Conservation (phyloP, 352 stramenopile genomes). For the Phytopythium helicoides region DNA sequence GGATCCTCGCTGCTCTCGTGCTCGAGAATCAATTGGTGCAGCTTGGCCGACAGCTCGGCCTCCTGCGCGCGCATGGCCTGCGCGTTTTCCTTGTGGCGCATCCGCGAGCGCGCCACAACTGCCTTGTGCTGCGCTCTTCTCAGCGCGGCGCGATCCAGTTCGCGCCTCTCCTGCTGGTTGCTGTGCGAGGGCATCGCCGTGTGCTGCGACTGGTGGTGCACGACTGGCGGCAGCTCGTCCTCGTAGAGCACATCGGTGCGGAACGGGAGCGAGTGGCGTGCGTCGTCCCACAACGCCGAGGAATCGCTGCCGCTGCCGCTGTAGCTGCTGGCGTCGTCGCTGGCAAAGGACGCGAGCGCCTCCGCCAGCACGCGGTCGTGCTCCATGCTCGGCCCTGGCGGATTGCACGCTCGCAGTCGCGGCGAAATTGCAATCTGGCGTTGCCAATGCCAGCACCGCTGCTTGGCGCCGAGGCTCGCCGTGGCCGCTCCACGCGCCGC, state of each 20-base stretch:
- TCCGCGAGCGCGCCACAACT: conserved; percentile 29
- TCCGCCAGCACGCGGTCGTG: conserved; percentile 1
- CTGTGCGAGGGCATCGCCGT: background rate
- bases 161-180: background rate
- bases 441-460: background rate
- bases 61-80: conserved; percentile 29
- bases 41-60: conserved; percentile 13
- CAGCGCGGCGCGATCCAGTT: conserved; percentile 21
- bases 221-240: conserved; percentile 10
- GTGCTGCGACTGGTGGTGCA: too few species aligned
- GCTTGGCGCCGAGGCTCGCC: too few species aligned
- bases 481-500: too few species aligned
- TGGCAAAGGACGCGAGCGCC: conserved; percentile 1
- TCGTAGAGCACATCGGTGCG: conserved; percentile 22
- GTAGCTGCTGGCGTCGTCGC: background rate
- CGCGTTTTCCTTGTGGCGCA: conserved; percentile 21
- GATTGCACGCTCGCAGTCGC: too few species aligned
- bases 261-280: conserved; percentile 8
- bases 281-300: background rate
- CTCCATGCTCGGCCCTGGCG: background rate
- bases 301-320: conserved; percentile 5
- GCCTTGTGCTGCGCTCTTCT: conserved; percentile 30
- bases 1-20: background rate
- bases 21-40: conserved; percentile 23
- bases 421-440: background rate